Base-by-base conservation (phyloP, 169 alveolate genomes). In the Plasmodium malariae region DNA sequence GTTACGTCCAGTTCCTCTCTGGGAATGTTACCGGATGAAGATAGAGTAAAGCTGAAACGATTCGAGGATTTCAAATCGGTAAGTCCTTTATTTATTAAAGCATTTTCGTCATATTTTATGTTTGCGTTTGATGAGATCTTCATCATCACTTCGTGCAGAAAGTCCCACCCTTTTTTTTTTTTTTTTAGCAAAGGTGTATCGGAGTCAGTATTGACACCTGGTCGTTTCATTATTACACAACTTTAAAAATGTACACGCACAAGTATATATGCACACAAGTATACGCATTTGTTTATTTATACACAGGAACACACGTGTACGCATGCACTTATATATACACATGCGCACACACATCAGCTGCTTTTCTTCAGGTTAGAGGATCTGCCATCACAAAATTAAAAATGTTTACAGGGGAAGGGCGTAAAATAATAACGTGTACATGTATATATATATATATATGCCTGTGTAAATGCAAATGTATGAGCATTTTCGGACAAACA, bases 1-100 rank as follows among this genome's bases (percentile, higher is more conserved):
- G 89, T 30, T 37, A 78, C 89, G 17, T 78, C 83, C n/a, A 49
- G 28, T 19, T 78, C 83, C 54, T 78, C 89, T 32, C 59, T 21
- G 4, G 89, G 65, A 7, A 78, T 37, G 3, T 11, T 49, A 9
- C 80, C 80, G 2, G 89, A 63, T 14, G 89, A 78, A 6, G 80
- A 63, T 69, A 78, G n/a, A 19, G 89, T 78, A 49, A 78, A 78
- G 55, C 74, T 63, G 24, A 78, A 78, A 14, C 70, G 76, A 21
- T 63, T 78, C 17, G 57, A 63, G 14, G 71, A 7, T 26, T 62
- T 43, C 32, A 78, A 63, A 30, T 78, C 78, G 2, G 65, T 3
- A 12, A 26, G 9, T 14, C 14, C 76, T 26, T 43, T 62, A 32
- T 57, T 36, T 24, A 78, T 14, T 48, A 65, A 69, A 19, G 54